Base-by-base conservation (phyloP, 345 rosid species). In the Murraya koenigii region DNA sequence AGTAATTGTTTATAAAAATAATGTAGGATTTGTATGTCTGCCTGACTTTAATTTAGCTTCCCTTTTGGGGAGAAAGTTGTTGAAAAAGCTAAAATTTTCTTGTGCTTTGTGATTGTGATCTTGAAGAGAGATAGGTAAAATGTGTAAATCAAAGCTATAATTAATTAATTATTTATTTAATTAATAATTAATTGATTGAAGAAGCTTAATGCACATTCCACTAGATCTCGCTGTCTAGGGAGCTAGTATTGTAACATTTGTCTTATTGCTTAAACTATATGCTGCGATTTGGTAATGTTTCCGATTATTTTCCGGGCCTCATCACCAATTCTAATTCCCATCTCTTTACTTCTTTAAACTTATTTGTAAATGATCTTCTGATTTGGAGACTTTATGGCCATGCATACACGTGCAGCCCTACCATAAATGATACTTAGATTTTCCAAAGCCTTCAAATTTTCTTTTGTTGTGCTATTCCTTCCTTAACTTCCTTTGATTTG, bases 41-140 rank as follows among this genome's bases (percentile, higher is more conserved):
- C 19, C 74, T 64, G 36, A 74, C 32, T 71, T 52, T 64, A 23
- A 15, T 55, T 74, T 38, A 22, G 55, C 70, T 56, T 33, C 78
- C 76, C 74, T 65, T 72, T 59, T 26, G 69, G 70, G 79, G 41
- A 73, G 73, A 60, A 69, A 66, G 67, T 30, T 41, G 61, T 33
- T 62, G 76, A 47, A 82, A 80, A 75, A 71, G 71, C 61, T 76
- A 82, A 82, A 65, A 62, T 79, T 82, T 73, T 60, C 85, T 79
- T 77, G 90, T 87, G 88, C 83, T 87, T 80, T 75, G 84, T 78
- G 86, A 79, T 26, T 73, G 80, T 75, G 38, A 35, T 26, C 19
- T 78, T 59, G 64, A 75, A 55, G 69, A 65, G 74, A 63, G 72
- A 49, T 22, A 13, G 56, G 73, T 47, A 35, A 71, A 78, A 79